Conservation (phyloP, 1,284 basidiomycete species). For the Apiotrichum laibachii region DNA sequence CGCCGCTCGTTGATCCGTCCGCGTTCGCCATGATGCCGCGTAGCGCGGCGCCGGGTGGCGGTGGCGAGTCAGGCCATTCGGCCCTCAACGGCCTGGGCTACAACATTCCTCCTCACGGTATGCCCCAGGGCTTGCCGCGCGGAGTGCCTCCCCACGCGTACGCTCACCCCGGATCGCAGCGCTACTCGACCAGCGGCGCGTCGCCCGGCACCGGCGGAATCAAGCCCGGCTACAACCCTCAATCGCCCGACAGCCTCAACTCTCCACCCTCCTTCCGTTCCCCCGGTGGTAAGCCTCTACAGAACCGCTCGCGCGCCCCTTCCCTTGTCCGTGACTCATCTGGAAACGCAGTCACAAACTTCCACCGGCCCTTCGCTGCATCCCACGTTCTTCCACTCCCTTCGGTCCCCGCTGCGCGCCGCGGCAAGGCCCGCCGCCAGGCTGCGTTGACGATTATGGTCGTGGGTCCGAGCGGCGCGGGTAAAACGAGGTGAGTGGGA, state of each 20-base stretch:
- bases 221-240: too few species aligned
- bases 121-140: too few species aligned
- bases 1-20: slow-evolving; percentile 38
- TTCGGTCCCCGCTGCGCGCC: slow-evolving; percentile 1
- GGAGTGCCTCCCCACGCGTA: too few species aligned
- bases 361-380: slow-evolving; percentile 39
- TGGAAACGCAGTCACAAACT: slow-evolving; percentile 20
- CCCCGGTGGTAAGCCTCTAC: background rate
- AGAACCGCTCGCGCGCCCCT: slow-evolving; percentile 8
- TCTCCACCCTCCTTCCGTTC: background rate
- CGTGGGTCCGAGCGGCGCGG: slow-evolving; percentile 37
- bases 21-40: slow-evolving; percentile 19
- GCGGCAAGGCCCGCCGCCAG: slow-evolving; percentile 20
- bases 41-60: background rate
- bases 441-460: slow-evolving; percentile 40
- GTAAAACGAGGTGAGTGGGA: slow-evolving; percentile 43
- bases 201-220: too few species aligned
- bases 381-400: slow-evolving; percentile 8
- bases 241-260: background rate
- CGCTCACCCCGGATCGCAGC: too few species aligned
- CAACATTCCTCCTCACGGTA: too few species aligned
- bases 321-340: slow-evolving; percentile 8
- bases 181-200: too few species aligned
- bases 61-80: too few species aligned
- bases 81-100: too few species aligned